Evolutionary conservation across 148 eudicot genomes (phyloP).

Genomic region (Pharnaceum exiguum): DNA sequence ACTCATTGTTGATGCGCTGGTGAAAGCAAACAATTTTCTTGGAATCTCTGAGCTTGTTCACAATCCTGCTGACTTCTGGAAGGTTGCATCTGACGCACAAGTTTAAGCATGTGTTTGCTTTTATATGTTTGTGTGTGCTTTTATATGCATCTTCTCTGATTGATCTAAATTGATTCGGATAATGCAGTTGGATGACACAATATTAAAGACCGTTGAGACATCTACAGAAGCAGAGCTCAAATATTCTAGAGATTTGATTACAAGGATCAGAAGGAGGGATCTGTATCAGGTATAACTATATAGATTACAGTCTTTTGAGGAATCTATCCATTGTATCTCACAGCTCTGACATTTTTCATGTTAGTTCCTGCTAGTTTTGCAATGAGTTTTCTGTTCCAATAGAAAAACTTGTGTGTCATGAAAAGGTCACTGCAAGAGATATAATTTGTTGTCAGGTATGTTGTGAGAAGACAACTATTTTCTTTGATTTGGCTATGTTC

Average conservation of each 20-base stretch:
- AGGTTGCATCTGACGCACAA: conserved; percentile 35
- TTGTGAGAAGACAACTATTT: neutral
- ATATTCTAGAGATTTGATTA: conserved; percentile 63
- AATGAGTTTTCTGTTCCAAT: conserved; percentile 83
- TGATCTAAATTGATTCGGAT: too few relatives aligned
- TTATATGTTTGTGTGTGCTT: neutral
- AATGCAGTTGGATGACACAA: conserved; percentile 80
- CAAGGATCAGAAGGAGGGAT: conserved; percentile 63
- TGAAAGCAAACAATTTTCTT: conserved; percentile 62
- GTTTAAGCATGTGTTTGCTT: neutral
- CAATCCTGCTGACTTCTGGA: conserved; percentile 86
- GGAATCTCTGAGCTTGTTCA: conserved; percentile 52
- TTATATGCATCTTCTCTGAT: conserved; percentile 1
- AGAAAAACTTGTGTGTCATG: conserved; percentile 62
- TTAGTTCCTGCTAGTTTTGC: conserved; percentile 85
- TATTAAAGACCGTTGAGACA: conserved; percentile 73
- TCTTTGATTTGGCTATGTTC: neutral
- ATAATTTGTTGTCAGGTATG: conserved; percentile 83
- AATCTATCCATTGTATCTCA: neutral
- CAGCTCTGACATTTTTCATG: neutral
- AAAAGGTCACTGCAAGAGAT: conserved; percentile 67
- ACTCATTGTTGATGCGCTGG: conserved; percentile 73
- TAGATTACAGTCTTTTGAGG: neutral
- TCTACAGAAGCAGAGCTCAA: conserved; percentile 59
- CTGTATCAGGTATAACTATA: conserved; percentile 44